These are phyloP conservation scores for Clonostachys chloroleuca DNA, from an alignment of 2,329 filamentous ascomycete species.

Conservation along the genomic window DNA sequence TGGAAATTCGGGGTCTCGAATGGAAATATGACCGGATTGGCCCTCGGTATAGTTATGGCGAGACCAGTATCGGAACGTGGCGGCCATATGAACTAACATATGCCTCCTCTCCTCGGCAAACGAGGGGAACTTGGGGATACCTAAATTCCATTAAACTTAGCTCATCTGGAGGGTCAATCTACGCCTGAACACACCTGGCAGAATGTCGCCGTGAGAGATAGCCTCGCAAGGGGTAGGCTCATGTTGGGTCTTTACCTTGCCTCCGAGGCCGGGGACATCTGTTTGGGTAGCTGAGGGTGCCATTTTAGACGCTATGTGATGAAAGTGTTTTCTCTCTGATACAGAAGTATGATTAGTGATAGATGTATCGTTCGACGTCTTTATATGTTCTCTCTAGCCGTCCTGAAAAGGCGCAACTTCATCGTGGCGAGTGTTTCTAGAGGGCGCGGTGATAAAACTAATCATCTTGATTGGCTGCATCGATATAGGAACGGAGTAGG, in stretches of 20 bases:
- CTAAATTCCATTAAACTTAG: no score
- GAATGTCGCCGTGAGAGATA: not conserved
- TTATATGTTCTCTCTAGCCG: no score
- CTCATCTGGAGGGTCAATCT: conserved; percentile 11
- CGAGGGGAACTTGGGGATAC: conserved; percentile 34
- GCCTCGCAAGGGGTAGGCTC: conserved; percentile 1
- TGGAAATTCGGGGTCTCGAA: conserved; percentile 59
- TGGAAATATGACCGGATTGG: conserved; percentile 53
- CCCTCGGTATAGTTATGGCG: conserved; percentile 20
- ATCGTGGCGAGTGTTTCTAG: no score
- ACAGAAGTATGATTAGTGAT: no score
- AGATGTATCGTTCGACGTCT: no score
- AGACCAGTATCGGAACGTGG: conserved; percentile 38
- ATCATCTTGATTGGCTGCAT: no score
- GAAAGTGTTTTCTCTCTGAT: no score
- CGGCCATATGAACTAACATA: conserved; percentile 62
- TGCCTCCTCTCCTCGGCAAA: conserved; percentile 50
- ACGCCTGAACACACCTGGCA: conserved; percentile 8
- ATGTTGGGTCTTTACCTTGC: not conserved
- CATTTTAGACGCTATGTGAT: not conserved
- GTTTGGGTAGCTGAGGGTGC: not conserved
- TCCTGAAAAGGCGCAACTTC: no score
- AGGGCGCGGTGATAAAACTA: no score
- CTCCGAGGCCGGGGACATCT: not conserved
- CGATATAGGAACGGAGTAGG: no score